These are phyloP conservation scores for Lactarius hengduanensis DNA, from an alignment of 768 basidiomycete species.

Conservation along the genomic window DNA sequence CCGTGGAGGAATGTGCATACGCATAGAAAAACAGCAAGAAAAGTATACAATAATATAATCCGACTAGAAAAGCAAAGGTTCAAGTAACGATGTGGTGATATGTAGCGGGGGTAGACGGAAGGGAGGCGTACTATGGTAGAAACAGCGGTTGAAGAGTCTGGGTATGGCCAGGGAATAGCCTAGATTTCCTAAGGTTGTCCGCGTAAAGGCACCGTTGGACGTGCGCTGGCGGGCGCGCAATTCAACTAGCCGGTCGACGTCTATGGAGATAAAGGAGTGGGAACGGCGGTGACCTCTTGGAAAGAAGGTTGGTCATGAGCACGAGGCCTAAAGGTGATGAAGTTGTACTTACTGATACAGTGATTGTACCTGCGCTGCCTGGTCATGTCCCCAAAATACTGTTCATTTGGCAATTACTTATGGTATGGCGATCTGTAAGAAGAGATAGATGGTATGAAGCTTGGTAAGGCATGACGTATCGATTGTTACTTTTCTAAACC, in stretches of 20 bases:
- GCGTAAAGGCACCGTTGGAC: slow-evolving; percentile 78
- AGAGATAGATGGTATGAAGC: too few relatives aligned
- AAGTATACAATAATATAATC: slow-evolving; percentile 53
- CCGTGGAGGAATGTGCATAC: slow-evolving; percentile 57
- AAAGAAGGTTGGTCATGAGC: neutral
- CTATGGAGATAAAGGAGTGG: slow-evolving; percentile 36
- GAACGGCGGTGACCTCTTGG: slow-evolving; percentile 37
- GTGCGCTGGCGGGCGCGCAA: slow-evolving; percentile 78
- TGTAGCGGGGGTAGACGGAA: neutral
- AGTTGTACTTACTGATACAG: too few relatives aligned
- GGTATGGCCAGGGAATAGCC: slow-evolving; percentile 73
- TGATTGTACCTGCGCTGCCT: too few relatives aligned
- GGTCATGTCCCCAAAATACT: too few relatives aligned
- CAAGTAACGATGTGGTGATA: neutral
- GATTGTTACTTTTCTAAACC: too few relatives aligned
- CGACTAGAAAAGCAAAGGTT: slow-evolving; percentile 39
- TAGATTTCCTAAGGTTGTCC: slow-evolving; percentile 70
- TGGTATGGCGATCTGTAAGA: too few relatives aligned
- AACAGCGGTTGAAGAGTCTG: slow-evolving; percentile 70
- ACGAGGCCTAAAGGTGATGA: too few relatives aligned
- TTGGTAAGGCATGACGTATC: too few relatives aligned
- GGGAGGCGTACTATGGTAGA: slow-evolving; percentile 61
- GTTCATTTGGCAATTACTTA: too few relatives aligned
- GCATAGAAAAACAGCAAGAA: slow-evolving; percentile 61
- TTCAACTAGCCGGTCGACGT: slow-evolving; percentile 50